Percentiles rank a stretch among this genome's conserved stretches.
Conservation (phyloP, 2,329 filamentous ascomycete genomes). For the Alternaria sp. region DNA sequence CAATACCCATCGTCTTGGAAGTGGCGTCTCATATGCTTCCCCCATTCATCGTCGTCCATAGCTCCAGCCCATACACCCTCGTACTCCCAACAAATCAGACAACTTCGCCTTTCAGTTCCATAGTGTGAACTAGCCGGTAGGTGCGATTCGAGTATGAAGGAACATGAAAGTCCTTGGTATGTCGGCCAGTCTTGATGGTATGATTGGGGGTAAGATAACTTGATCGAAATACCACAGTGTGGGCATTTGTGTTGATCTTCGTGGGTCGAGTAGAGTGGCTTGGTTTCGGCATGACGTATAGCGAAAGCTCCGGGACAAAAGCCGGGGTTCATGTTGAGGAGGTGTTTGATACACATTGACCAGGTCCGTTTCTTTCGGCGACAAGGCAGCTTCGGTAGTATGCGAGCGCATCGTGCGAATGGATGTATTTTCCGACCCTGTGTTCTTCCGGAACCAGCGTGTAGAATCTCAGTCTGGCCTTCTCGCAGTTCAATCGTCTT, state of each 20-base stretch:
- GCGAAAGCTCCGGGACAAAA: not conserved
- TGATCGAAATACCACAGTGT: not conserved
- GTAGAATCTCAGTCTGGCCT: not conserved
- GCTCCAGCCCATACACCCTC: not conserved
- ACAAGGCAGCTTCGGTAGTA: not conserved
- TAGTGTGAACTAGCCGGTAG: rapidly evolving
- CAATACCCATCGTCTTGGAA: not conserved
- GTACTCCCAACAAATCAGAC: not conserved
- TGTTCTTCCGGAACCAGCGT: not conserved
- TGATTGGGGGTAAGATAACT: rapidly evolving
- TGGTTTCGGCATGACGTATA: rapidly evolving
- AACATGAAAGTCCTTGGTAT: not conserved
- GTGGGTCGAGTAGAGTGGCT: rapidly evolving
- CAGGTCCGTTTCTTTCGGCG: not conserved
- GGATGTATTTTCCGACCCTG: not conserved
- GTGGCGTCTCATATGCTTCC: not conserved
- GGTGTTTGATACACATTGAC: not conserved
- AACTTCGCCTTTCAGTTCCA: not conserved
- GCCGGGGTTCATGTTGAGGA: not conserved
- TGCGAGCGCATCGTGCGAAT: not conserved
- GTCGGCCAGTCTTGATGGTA: not conserved
- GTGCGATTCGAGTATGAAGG: not conserved
- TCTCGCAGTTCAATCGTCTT: not conserved
- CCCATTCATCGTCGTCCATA: not conserved
- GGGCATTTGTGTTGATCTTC: not conserved